Percentiles rank a stretch among this genome's conserved stretches.
These are phyloP conservation scores for Tolypocladium nubicola DNA, from an alignment of 2,329 filamentous ascomycete species.

Conservation along the genomic window DNA sequence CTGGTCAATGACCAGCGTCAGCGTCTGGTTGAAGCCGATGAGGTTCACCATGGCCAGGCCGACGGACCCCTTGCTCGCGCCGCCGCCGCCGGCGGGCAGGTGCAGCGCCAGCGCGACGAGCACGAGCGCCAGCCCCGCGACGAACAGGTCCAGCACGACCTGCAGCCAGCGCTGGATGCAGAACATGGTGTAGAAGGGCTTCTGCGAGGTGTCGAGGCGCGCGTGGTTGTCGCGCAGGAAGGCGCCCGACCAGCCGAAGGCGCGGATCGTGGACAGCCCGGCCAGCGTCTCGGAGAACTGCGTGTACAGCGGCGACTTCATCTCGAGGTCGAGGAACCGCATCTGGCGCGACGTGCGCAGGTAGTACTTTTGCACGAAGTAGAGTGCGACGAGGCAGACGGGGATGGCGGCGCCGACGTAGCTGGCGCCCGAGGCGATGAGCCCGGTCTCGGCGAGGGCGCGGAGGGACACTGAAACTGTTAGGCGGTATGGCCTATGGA, in stretches of 20 bases:
- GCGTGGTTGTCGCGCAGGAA: constrained; percentile 22
- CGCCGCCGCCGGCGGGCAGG: constrained; percentile 3
- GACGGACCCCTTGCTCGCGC: constrained; percentile 16
- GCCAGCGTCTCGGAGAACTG: constrained; percentile 38
- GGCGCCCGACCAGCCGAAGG: constrained; percentile 33
- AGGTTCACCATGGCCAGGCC: constrained; percentile 19
- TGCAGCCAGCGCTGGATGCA: constrained; percentile 38
- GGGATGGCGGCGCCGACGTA: constrained; percentile 29
- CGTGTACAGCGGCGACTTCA: constrained; percentile 36
- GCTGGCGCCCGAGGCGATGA: constrained; percentile 13
- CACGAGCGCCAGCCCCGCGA: constrained; percentile 33
- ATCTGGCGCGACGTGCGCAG: constrained; percentile 41
- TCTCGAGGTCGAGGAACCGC: constrained; percentile 39
- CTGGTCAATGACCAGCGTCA: constrained; percentile 18
- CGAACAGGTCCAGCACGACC: constrained; percentile 35
- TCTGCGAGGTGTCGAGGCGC: constrained; percentile 31
- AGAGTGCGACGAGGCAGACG: constrained; percentile 26
- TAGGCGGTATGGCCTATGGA: not conserved
- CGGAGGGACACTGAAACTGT: constrained; percentile 7
- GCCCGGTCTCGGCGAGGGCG: constrained; percentile 9
- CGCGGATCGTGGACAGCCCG: constrained; percentile 37
- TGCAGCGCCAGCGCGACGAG: constrained; percentile 32
- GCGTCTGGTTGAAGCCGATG: constrained; percentile 15
- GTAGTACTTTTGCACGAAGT: constrained; percentile 37
- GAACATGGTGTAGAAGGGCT: constrained; percentile 38